Evolutionary conservation across 768 basidiomycete species (phyloP).

Genomic region (Suillus spraguei): DNA sequence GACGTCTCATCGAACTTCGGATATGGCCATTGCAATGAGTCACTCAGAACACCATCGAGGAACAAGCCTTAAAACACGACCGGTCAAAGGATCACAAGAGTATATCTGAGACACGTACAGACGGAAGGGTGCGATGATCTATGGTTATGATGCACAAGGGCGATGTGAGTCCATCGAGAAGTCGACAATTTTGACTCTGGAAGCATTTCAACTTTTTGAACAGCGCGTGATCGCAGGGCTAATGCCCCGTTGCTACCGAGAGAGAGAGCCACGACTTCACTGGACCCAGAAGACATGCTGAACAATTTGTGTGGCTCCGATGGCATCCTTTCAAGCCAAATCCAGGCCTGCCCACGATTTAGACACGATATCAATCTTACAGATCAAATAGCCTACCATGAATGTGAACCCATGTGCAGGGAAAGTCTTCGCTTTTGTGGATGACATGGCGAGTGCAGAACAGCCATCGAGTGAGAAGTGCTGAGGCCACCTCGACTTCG

Average conservation of each 20-base stretch:
- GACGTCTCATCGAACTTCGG: conserved; percentile 49
- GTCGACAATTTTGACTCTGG: conserved; percentile 49
- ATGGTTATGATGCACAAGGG: conserved; percentile 66
- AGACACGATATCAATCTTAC: neutral
- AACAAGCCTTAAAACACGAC: conserved; percentile 56
- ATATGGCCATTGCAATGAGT: conserved; percentile 64
- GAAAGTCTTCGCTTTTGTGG: conserved; percentile 52
- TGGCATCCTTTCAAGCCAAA: conserved; percentile 49
- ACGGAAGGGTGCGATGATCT: conserved; percentile 56
- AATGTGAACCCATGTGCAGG: conserved; percentile 70
- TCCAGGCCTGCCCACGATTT: conserved; percentile 43
- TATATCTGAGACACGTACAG: conserved; percentile 44
- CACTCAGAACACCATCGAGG: conserved; percentile 69
- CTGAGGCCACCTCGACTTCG: conserved; percentile 78
- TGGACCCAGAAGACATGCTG: conserved; percentile 34
- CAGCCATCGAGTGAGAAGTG: conserved; percentile 71
- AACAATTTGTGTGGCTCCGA: conserved; percentile 38
- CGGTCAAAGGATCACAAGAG: conserved; percentile 8
- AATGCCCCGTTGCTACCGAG: conserved; percentile 61
- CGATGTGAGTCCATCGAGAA: conserved; percentile 72
- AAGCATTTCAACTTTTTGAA: conserved; percentile 43
- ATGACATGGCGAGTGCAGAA: conserved; percentile 51
- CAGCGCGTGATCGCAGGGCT: conserved; percentile 45
- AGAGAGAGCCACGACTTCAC: conserved; percentile 43
- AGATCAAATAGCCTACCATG: conserved; percentile 47